Conservation (phyloP, 2,329 filamentous ascomycete species). For the Phialophora macrospora region DNA sequence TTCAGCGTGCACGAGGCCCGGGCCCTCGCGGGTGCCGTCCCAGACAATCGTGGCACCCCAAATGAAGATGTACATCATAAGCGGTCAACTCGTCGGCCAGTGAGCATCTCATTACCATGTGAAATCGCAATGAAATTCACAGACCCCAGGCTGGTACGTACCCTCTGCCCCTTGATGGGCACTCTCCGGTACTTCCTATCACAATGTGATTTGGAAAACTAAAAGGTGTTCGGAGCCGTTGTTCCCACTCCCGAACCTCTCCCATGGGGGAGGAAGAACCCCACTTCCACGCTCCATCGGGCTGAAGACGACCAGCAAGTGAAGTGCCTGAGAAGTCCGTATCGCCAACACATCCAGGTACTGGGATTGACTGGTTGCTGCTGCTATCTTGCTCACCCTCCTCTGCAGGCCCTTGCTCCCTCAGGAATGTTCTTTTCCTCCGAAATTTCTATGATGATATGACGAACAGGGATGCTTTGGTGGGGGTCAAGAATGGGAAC, state of each 20-base stretch:
- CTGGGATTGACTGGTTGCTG: slow-evolving; percentile 1
- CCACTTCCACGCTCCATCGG: slow-evolving; percentile 1
- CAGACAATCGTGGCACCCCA: slow-evolving; percentile 2
- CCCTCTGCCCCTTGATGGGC: not conserved
- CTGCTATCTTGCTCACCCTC: slow-evolving; percentile 14
- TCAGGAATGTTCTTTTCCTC: slow-evolving; percentile 4
- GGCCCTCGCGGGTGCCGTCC: slow-evolving; percentile 18
- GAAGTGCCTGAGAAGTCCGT: slow-evolving; percentile 2
- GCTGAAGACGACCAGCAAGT: not conserved
- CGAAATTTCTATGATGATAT: not conserved
- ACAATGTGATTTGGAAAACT: not conserved
- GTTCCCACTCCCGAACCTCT: slow-evolving; percentile 9
- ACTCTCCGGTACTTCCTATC: slow-evolving; percentile 10
- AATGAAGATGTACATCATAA: slow-evolving; percentile 12
- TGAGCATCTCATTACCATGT: slow-evolving; percentile 6
- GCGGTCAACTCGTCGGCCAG: slow-evolving; percentile 2
- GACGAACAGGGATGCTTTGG: slow-evolving; percentile 6
- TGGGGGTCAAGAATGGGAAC: slow-evolving; percentile 8
- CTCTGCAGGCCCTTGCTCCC: slow-evolving; percentile 2
- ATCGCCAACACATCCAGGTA: slow-evolving; percentile 2
- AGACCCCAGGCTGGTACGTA: slow-evolving; percentile 2
- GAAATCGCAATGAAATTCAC: not conserved
- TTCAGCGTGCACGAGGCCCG: slow-evolving; percentile 3
- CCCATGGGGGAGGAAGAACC: slow-evolving; percentile 16
- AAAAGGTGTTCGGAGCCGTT: not conserved